Percentiles rank a stretch among this genome's conserved stretches.
Conservation (phyloP, 805 yeast genomes). For the Candida verbasci region DNA sequence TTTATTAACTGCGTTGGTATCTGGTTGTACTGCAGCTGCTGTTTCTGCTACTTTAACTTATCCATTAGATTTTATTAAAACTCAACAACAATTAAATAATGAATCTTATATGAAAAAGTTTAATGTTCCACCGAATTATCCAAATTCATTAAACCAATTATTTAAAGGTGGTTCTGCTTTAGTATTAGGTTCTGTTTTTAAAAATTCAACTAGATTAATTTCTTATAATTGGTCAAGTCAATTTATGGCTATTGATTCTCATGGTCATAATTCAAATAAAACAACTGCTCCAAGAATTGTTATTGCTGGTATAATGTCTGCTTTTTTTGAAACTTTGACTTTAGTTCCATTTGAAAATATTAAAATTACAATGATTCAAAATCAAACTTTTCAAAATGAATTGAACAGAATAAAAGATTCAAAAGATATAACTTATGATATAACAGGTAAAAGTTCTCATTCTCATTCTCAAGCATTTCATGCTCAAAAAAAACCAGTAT, state of each 20-base stretch:
- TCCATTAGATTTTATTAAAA: conserved; percentile 69
- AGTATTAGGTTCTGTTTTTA: conserved; percentile 67
- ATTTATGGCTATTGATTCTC: conserved; percentile 50
- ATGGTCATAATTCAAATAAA: conserved; percentile 43
- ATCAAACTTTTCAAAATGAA: conserved; percentile 37
- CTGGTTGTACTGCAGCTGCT: conserved; percentile 61
- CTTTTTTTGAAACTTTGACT: conserved; percentile 73
- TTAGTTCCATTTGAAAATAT: conserved; percentile 89
- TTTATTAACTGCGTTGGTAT: conserved; percentile 52
- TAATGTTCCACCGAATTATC: conserved; percentile 29
- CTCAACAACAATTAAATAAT: conserved; percentile 54
- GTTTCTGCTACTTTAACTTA: conserved; percentile 60
- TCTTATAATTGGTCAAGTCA: conserved; percentile 72
- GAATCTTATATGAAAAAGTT: conserved; percentile 28
- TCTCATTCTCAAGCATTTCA: conserved; percentile 14
- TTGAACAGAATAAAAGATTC: conserved; percentile 13
- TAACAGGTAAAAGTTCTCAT: conserved; percentile 18
- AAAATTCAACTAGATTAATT: conserved; percentile 68
- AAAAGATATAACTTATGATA: conserved; percentile 19
- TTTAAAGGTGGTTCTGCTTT: conserved; percentile 69
- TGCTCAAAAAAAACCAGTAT: conserved; percentile 13
- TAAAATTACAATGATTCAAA: conserved; percentile 76
- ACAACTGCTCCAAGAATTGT: conserved; percentile 76
- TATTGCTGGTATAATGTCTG: conserved; percentile 82
- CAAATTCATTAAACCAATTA: conserved; percentile 29